Conservation (phyloP, 2,329 filamentous ascomycete species). For the Fonsecaea monophora region DNA sequence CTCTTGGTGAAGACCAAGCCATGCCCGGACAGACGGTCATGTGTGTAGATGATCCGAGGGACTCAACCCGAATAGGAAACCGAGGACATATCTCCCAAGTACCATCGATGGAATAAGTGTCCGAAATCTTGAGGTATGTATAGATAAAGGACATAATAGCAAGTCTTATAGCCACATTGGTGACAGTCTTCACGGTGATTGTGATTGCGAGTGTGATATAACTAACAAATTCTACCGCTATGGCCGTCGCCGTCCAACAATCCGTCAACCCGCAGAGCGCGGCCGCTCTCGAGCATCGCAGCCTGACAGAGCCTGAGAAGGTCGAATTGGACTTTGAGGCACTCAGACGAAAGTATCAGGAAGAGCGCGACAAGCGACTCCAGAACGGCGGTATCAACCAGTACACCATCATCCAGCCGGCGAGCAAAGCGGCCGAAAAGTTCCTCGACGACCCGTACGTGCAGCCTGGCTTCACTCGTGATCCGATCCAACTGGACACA, state of each 20-base stretch:
- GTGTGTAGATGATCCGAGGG: not conserved
- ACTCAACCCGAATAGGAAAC: not conserved
- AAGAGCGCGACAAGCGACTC: conserved; percentile 31
- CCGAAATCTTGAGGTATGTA: not conserved
- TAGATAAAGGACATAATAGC: not conserved
- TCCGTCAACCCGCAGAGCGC: not conserved
- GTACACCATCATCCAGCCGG: conserved; percentile 13
- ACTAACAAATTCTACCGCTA: not conserved
- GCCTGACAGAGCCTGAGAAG: not conserved
- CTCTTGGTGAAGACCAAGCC: not conserved
- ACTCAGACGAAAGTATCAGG: conserved; percentile 26
- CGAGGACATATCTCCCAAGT: not conserved
- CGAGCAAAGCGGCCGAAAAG: conserved; percentile 21
- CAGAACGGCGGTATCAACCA: conserved; percentile 25
- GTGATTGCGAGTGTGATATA: not conserved
- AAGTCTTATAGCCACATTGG: not conserved
- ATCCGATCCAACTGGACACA: conserved; percentile 21
- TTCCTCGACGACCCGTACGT: conserved; percentile 28
- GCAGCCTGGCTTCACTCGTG: conserved; percentile 24
- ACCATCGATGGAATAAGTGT: not conserved
- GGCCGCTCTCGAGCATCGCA: not conserved
- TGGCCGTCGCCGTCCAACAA: conserved; percentile 2
- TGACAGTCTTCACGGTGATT: not conserved
- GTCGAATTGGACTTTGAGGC: conserved; percentile 20
- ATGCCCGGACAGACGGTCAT: not conserved